phyloP scores from a whole-genome alignment of 345 rosid species.

The Pistacia vera region DNA sequence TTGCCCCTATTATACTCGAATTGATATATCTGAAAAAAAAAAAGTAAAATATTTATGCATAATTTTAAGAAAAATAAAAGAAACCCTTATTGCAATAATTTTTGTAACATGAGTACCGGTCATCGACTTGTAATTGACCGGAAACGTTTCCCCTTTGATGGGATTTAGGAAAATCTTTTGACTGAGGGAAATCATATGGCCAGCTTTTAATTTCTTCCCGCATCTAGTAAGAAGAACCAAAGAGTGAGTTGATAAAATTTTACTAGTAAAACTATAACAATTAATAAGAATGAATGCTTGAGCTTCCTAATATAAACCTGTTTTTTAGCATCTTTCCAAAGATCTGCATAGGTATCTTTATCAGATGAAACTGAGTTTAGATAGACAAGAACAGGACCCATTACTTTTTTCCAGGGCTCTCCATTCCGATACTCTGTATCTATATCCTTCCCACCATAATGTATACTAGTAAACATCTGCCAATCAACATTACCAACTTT shows the following conservation, averaged over 20 bases:
- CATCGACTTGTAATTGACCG: constrained; percentile 63
- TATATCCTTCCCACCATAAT: constrained; percentile 65
- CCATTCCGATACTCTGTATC: constrained; percentile 45
- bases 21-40: constrained; percentile 26
- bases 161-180: constrained; percentile 50
- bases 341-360: constrained; percentile 20
- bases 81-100: too few relatives aligned
- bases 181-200: constrained; percentile 66
- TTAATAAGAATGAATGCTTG: not conserved
- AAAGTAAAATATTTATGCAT: not conserved
- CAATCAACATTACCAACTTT: not conserved
- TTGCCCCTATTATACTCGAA: constrained; percentile 26
- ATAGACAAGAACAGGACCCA: constrained; percentile 75
- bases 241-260: not conserved
- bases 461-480: constrained; percentile 83
- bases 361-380: constrained; percentile 48
- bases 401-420: constrained; percentile 71
- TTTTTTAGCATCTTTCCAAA: constrained; percentile 78
- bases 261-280: too few relatives aligned
- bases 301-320: constrained; percentile 37
- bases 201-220: constrained; percentile 38
- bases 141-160: constrained; percentile 57
- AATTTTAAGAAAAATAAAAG: too few relatives aligned
- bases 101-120: constrained; percentile 33
- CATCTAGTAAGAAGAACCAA: constrained; percentile 35